Evolutionary conservation across 2,329 filamentous ascomycete species (phyloP).

Genomic region (Fusarium sp.): DNA sequence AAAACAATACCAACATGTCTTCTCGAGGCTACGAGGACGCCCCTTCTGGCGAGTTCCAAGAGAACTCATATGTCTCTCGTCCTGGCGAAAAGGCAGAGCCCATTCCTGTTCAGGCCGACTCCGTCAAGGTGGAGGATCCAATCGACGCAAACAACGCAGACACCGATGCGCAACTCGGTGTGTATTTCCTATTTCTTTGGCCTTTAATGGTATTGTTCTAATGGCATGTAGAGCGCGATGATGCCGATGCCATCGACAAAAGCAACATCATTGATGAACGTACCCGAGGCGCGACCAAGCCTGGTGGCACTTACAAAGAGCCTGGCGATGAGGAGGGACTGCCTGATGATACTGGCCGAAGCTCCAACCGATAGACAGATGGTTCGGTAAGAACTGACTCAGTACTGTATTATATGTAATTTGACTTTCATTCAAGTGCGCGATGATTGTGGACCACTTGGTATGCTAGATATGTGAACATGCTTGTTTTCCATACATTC

Average conservation of each 20-base stretch:
- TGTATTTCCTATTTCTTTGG: fast-evolving
- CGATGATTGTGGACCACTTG: too few relatives aligned
- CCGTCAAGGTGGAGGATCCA: slow-evolving; percentile 27
- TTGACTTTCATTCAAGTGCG: not conserved
- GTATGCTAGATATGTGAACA: not conserved
- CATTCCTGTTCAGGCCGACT: slow-evolving; percentile 34
- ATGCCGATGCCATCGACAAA: slow-evolving; percentile 29
- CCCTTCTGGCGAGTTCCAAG: slow-evolving; percentile 23
- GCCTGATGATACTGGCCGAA: slow-evolving; percentile 29
- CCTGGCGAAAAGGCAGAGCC: slow-evolving; percentile 32
- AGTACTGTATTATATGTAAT: not conserved
- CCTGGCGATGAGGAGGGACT: slow-evolving; percentile 35
- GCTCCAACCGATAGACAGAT: not conserved
- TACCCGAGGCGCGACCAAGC: slow-evolving; percentile 29
- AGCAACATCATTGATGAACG: slow-evolving; percentile 34
- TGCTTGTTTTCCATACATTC: not conserved
- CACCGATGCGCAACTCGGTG: slow-evolving; percentile 35
- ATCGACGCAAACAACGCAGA: slow-evolving; percentile 25
- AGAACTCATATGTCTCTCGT: slow-evolving; percentile 31
- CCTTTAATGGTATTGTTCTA: not conserved
- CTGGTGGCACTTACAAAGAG: slow-evolving; percentile 29
- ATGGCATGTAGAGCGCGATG: slow-evolving; percentile 20
- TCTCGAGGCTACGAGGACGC: slow-evolving; percentile 17
- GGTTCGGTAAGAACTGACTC: too few relatives aligned
- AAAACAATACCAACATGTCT: slow-evolving; percentile 23